Conservation (phyloP, 2,329 filamentous ascomycete species). For the Fusarium tricinctum region DNA sequence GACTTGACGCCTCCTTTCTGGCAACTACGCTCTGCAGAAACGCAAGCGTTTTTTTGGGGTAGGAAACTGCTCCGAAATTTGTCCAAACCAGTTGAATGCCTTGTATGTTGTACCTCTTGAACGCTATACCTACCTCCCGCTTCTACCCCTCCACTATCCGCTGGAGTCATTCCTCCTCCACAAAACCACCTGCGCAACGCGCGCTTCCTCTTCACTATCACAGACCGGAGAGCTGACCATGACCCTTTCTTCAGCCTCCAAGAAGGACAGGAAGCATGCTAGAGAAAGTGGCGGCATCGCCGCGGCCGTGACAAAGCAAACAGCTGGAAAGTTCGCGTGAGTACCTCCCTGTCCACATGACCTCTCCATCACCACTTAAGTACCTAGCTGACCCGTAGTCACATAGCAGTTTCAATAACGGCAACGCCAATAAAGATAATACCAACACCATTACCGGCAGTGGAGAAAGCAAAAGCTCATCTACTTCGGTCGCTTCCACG, state of each 20-base stretch:
- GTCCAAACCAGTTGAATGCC: slow-evolving; percentile 55
- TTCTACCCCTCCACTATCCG: slow-evolving; percentile 32
- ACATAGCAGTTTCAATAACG: slow-evolving; percentile 44
- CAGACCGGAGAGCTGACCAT: slow-evolving; percentile 44
- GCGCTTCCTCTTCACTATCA: slow-evolving; percentile 21
- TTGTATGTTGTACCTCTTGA: slow-evolving; percentile 51
- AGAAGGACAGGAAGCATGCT: slow-evolving; percentile 69
- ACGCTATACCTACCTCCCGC: slow-evolving; percentile 31
- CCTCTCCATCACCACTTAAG: slow-evolving; percentile 42
- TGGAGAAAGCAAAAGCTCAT: slow-evolving; percentile 54
- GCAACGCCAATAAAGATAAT: slow-evolving; percentile 51
- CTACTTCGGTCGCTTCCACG: slow-evolving; percentile 61
- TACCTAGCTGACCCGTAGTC: slow-evolving; percentile 46
- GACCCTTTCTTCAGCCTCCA: slow-evolving; percentile 55
- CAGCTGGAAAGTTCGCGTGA: slow-evolving; percentile 66
- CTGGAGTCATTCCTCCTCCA: slow-evolving; percentile 23
- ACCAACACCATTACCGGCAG: slow-evolving; percentile 46
- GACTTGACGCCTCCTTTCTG: slow-evolving; percentile 35
- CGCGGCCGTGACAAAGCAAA: slow-evolving; percentile 67
- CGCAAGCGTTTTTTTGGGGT: slow-evolving; percentile 49
- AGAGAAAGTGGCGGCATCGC: slow-evolving; percentile 67
- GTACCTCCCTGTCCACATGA: slow-evolving; percentile 53
- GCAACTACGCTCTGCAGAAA: slow-evolving; percentile 49
- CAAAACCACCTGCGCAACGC: slow-evolving; percentile 34
- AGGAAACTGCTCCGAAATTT: slow-evolving; percentile 53